These are phyloP conservation scores for Diversispora epigaea DNA, from an alignment of 192 early-diverging fungal genomes.

Conservation along the genomic window DNA sequence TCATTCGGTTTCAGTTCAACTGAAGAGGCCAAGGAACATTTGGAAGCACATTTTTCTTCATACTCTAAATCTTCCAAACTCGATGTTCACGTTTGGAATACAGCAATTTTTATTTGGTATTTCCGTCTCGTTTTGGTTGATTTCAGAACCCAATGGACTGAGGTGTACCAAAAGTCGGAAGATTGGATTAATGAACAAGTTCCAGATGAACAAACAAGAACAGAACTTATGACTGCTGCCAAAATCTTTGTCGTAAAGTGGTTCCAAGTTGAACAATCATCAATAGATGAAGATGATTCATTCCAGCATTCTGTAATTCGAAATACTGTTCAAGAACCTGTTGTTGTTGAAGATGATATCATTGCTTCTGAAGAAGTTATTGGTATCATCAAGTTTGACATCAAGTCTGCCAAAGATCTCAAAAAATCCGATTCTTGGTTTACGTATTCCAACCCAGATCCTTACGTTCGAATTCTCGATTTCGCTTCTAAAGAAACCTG, in stretches of 20 bases:
- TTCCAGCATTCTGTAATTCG: not conserved
- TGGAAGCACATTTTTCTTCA: conserved; percentile 1
- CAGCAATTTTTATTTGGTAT: conserved; percentile 27
- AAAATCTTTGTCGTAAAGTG: conserved; percentile 6
- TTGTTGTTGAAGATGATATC: not conserved
- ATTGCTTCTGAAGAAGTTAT: not conserved
- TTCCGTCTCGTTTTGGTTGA: conserved; percentile 18
- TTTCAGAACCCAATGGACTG: conserved; percentile 5
- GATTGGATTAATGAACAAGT: conserved; percentile 17
- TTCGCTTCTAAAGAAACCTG: not conserved
- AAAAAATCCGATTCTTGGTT: not conserved
- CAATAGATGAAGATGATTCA: conserved; percentile 16
- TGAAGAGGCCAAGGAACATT: conserved; percentile 17
- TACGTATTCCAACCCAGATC: conserved; percentile 8
- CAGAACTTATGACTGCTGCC: conserved; percentile 23
- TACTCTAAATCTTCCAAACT: conserved; percentile 6
- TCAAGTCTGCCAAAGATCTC: conserved; percentile 5
- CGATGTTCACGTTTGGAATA: conserved; percentile 6
- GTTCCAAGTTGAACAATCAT: conserved; percentile 1
- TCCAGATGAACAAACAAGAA: not conserved
- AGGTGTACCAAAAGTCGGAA: not conserved
- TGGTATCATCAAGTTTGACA: conserved; percentile 10
- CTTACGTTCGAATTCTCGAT: conserved; percentile 22
- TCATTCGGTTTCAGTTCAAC: conserved; percentile 15
- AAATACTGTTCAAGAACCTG: no score